Conservation (phyloP, 768 basidiomycete genomes). For the Pisolithus tinctorius region DNA sequence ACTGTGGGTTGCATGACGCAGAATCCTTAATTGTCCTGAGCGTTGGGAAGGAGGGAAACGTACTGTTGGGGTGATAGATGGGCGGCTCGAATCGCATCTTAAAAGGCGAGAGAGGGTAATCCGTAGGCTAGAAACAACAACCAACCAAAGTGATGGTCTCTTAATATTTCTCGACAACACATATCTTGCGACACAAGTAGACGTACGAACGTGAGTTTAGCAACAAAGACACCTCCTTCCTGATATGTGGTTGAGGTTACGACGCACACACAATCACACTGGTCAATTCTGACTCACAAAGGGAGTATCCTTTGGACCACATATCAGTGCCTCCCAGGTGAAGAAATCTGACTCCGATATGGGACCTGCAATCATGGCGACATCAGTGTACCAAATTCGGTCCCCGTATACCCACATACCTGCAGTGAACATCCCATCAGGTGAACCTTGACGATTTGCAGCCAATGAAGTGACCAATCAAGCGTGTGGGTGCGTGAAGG, state of each 20-base stretch:
- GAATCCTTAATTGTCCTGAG: neutral
- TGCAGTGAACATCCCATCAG: conserved; percentile 96
- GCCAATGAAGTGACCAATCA: neutral
- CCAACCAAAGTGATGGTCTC: too few relatives aligned
- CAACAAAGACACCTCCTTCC: conserved; percentile 95
- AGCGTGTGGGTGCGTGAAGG: neutral
- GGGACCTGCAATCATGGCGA: conserved; percentile 48
- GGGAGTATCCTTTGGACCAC: conserved; percentile 90
- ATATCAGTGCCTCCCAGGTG: conserved; percentile 92
- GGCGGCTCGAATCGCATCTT: conserved; percentile 99
- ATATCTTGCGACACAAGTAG: neutral
- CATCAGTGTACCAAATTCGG: neutral
- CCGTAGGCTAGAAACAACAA: conserved; percentile 52
- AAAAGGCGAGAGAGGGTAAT: conserved; percentile 97
- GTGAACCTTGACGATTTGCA: conserved; percentile 47
- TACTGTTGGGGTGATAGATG: conserved; percentile 95
- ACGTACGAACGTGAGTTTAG: conserved; percentile 86
- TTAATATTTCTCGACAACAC: too few relatives aligned
- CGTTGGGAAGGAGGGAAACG: conserved; percentile 21
- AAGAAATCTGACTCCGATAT: conserved; percentile 92
- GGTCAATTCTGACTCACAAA: conserved; percentile 50
- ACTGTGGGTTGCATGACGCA: conserved; percentile 41
- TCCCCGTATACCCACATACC: conserved; percentile 33
- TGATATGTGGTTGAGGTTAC: conserved; percentile 20
- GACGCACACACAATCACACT: too few relatives aligned